Conservation (phyloP, 176 grass and related monocot species). For the Avena sativa region DNA sequence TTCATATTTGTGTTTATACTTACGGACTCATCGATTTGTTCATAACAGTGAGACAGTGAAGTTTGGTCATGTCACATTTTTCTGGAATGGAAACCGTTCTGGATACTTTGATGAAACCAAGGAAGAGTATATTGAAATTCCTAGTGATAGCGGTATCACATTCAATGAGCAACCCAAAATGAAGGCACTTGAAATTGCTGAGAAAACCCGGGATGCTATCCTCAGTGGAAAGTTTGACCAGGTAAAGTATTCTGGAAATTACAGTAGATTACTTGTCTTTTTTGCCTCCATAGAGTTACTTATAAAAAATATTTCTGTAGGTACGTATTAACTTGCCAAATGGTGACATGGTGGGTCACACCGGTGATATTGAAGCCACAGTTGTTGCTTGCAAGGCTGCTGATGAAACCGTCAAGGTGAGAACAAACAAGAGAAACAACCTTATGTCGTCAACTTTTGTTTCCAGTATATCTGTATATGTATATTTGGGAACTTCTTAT, state of each 20-base stretch:
- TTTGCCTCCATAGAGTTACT: not conserved
- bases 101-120: conserved; percentile 84
- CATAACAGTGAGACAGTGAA: conserved; percentile 91
- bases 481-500: not conserved
- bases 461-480: not conserved
- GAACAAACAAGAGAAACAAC: not conserved
- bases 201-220: conserved; percentile 84
- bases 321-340: conserved; percentile 97
- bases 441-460: not conserved
- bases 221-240: conserved; percentile 94
- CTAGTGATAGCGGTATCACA: conserved; percentile 94
- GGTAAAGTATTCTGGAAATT: conserved; percentile 51
- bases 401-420: conserved; percentile 94
- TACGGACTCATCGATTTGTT: conserved; percentile 9
- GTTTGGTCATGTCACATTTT: conserved; percentile 99
- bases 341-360: conserved; percentile 98
- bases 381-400: conserved; percentile 94
- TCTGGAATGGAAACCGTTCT: conserved; percentile 99
- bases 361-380: conserved; percentile 96
- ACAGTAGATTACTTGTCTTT: not conserved
- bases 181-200: conserved; percentile 95
- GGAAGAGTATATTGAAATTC: conserved; percentile 96
- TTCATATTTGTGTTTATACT: not conserved
- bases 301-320: conserved; percentile 47
- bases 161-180: conserved; percentile 97